Evolutionary conservation across 192 early-diverging fungal species (phyloP), one percentile per base, ranked within the genome.

Genomic region (Linnemannia hyalina): DNA sequence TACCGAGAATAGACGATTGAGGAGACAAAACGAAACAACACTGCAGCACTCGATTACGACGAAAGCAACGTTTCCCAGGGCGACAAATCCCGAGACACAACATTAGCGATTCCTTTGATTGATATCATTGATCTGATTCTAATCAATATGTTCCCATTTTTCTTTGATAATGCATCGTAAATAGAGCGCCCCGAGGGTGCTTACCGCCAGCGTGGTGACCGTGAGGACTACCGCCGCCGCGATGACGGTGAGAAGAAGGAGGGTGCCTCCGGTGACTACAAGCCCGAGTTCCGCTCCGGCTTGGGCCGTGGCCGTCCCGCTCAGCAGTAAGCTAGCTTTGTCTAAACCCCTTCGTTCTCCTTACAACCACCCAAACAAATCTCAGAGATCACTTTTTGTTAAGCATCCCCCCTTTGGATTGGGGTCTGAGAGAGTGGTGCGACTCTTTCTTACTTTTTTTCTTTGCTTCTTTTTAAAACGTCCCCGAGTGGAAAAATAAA

Each of bases 201-300:
- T 60, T 75, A 75, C 74, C 74, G 74, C 54, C 74, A 38, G 57
- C 94, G 95, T 88, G 92, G 93, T 83, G 93, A 93, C 57, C 92
- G 92, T 86, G 96, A 94, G 80, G 94, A 94, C 88, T 97, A 97
- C 90, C 92, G 96, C 74, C 94, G 96, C 75, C 92, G 92, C 78
- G 92, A 95, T 85, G 91, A 91, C 76, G 92, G 89, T 89, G 90
- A 91, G 82, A 94, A 95, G 92, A 97, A 98, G 95, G 97, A 98
- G 88, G 95, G 93, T 76, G 95, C 95, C 78, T 92, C 94, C 80
- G 96, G 95, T 80, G 94, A 96, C 90, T 99, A 95, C 92, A 94
- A 95, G 89, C 97, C 98, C 75, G 97, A 97, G 90, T 99, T 99
- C 96, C 95, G 95, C 90, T 94, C 95, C 90, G 95, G 96, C 82